These are phyloP conservation scores for Phytophthora capsici DNA, from an alignment of 352 stramenopile genomes.

Conservation along the genomic window DNA sequence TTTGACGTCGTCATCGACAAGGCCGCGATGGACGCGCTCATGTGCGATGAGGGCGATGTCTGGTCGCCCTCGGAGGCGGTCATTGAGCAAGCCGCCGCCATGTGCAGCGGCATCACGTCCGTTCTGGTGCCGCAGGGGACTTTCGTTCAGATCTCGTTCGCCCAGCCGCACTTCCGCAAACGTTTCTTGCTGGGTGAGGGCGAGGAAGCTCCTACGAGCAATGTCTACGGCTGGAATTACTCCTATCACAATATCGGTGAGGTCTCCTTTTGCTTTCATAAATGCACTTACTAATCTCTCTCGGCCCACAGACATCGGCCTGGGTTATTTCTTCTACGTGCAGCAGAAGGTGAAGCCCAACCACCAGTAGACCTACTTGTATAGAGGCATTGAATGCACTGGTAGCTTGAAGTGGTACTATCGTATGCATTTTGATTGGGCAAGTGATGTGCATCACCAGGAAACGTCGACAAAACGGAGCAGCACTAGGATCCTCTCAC, in stretches of 20 bases:
- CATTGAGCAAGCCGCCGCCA: constrained; percentile 53
- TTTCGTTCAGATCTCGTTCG: constrained; percentile 85
- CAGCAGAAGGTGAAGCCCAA: constrained; percentile 44
- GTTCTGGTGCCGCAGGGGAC: constrained; percentile 52
- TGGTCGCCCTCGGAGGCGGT: constrained; percentile 68
- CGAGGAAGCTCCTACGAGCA: constrained; percentile 36
- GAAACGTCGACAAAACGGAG: background rate
- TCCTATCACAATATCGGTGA: constrained; percentile 61
- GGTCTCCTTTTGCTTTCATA: background rate
- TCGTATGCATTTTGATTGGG: constrained; percentile 5
- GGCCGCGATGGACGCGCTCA: constrained; percentile 85
- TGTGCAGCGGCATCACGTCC: constrained; percentile 56
- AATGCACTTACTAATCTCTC: background rate
- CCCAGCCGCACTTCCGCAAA: constrained; percentile 83
- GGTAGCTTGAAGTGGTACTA: constrained; percentile 14
- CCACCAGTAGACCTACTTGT: constrained; percentile 10
- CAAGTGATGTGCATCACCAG: constrained; percentile 1
- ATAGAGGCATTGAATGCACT: too few species aligned
- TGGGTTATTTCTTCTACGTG: constrained; percentile 1
- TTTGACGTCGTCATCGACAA: constrained; percentile 90
- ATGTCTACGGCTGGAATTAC: constrained; percentile 54
- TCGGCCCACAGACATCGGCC: too few species aligned
- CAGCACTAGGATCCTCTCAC: constrained; percentile 23
- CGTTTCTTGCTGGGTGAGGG: constrained; percentile 60
- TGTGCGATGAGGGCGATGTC: constrained; percentile 76